Base-by-base conservation (phyloP, 2,329 filamentous ascomycete species). In the Stachybotrys chlorohalonatus region DNA sequence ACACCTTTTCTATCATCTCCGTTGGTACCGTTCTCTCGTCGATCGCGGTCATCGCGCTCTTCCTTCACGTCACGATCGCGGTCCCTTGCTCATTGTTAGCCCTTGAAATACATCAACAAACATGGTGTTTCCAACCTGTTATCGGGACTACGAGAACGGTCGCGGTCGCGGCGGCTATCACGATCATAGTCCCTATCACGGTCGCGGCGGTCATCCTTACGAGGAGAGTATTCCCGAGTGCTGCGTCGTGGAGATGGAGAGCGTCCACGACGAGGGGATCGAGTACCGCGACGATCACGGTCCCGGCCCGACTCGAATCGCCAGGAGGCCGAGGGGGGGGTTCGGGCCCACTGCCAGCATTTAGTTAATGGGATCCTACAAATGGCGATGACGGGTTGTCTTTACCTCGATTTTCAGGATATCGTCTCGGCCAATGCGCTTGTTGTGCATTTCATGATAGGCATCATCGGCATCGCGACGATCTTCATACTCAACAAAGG, bases 391-490 rank as follows among this genome's bases (percentile, higher is more conserved):
- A 9, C 8, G 36, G 13, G 36, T 13, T 15, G 11, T n/a, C 31
- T 15, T 11, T 16, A 96, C 94, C 83, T 99, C 94, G 62, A 99
- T 97, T 79, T 99, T 99, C 76, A 99, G 72, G 57, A 96, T 77
- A 67, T 99, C 94, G 69, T 99, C 94, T 59, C 93, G 87, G 51
- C 91, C 92, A 64, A 99, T 91, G 62, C 93, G 90, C 84, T 96
- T 96, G 80, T 97, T 97, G 71, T 99, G 94, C 94, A 99, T 99
- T 77, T 99, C 94, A 73, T 99, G 90, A 71, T 99, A 99, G 51
- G 94, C 94, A 76, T 99, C 94, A 73, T 99, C 94, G 60, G 94
- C 92, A 79, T 99, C 94, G 64, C 94, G 92, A 66, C 93, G 90
- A 73, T 92, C 95, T 78, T 99, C 94, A 73, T 99, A 99, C 76